These are phyloP conservation scores for Paragyromitra xinjiangensis DNA, from an alignment of 495 filamentous ascomycete species.

Conservation along the genomic window DNA sequence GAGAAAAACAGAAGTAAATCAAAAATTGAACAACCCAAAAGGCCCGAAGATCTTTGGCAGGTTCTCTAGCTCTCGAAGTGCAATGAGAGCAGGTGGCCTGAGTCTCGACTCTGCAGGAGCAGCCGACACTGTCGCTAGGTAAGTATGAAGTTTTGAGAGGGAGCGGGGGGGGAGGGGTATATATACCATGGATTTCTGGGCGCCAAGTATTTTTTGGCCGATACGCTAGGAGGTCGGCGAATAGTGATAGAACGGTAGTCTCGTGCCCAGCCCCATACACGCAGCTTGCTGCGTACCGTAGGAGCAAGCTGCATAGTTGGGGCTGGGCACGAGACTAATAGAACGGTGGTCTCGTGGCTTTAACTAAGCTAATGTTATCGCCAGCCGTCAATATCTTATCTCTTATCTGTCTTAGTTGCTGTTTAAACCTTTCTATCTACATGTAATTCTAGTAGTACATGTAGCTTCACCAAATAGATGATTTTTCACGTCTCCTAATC, in stretches of 20 bases:
- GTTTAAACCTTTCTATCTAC: neutral
- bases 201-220: constrained; percentile 17
- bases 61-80: neutral
- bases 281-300: no score
- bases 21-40: constrained; percentile 18
- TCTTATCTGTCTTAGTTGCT: neutral
- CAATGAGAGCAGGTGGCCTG: neutral
- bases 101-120: constrained; percentile 9
- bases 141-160: constrained; percentile 12
- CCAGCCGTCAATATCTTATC: neutral
- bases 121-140: constrained; percentile 12
- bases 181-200: constrained; percentile 9
- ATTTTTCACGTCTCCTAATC: no score
- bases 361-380: neutral
- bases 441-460: no score
- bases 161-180: neutral
- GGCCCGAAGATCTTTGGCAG: constrained; percentile 5
- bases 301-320: no score
- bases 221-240: constrained; percentile 4
- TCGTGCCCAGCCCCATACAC: neutral
- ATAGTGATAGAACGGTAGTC: neutral
- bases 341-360: neutral
- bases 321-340: neutral
- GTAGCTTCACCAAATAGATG: no score
- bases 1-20: neutral